phyloP scores from a whole-genome alignment of 441 rosid species.

The Hypseocharis bilobata region DNA sequence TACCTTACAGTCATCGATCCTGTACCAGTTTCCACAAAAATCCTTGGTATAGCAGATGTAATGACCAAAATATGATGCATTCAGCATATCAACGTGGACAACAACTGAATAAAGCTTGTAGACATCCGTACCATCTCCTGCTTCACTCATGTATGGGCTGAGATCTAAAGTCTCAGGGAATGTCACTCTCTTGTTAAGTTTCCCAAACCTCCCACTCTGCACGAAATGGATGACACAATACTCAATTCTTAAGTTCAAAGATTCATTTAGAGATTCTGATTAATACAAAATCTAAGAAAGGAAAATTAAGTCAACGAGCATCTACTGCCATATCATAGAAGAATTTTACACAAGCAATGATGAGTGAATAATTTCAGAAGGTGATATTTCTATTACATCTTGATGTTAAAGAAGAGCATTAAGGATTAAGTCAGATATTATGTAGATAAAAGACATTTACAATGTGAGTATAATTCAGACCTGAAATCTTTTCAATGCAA shows the following conservation, averaged over 20 bases:
- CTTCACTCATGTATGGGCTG: slow-evolving; percentile 72
- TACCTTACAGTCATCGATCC: slow-evolving; percentile 90
- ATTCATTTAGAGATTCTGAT: background rate
- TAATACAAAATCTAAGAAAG: background rate
- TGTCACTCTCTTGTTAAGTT: slow-evolving; percentile 79
- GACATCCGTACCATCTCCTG: slow-evolving; percentile 55
- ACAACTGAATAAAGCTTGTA: slow-evolving; percentile 86
- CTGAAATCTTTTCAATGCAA: slow-evolving; percentile 94
- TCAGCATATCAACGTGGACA: slow-evolving; percentile 90
- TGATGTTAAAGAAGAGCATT: background rate
- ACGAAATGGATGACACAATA: slow-evolving; percentile 14
- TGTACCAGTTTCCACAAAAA: slow-evolving; percentile 70
- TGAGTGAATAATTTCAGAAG: background rate
- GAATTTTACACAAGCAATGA: background rate
- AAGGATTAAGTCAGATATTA: background rate
- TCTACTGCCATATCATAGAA: background rate
- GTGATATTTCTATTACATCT: background rate
- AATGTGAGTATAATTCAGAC: slow-evolving; percentile 28
- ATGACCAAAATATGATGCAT: slow-evolving; percentile 95
- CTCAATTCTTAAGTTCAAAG: background rate
- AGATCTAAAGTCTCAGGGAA: slow-evolving; percentile 81
- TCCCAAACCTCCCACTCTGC: slow-evolving; percentile 95
- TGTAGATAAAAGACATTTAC: background rate
- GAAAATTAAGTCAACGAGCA: background rate
- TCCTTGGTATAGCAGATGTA: slow-evolving; percentile 86